These are phyloP conservation scores for Codiaeum variegatum DNA, from an alignment of 441 rosid species.

Conservation along the genomic window DNA sequence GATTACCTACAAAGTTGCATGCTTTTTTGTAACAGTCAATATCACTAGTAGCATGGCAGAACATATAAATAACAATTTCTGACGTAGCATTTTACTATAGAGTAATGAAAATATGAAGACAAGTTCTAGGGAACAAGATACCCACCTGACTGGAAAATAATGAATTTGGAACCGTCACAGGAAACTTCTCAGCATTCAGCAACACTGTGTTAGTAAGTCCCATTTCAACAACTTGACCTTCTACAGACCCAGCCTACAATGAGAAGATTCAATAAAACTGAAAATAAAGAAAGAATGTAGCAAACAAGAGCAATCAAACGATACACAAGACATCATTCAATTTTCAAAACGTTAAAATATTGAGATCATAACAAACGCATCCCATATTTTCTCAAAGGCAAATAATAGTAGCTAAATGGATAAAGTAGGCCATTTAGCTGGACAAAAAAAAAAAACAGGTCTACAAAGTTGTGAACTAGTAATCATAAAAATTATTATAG, in stretches of 20 bases:
- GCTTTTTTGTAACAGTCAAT: neutral
- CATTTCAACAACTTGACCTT: conserved; percentile 91
- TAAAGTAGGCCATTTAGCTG: neutral
- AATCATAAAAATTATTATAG: neutral
- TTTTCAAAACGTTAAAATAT: neutral
- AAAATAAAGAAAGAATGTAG: neutral
- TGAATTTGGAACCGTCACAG: conserved; percentile 84
- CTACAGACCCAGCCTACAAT: conserved; percentile 77
- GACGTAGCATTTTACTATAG: neutral
- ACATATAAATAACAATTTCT: neutral
- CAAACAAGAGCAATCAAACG: neutral
- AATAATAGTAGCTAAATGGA: neutral
- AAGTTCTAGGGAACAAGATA: neutral
- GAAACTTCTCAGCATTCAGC: conserved; percentile 73
- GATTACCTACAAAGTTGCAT: conserved; percentile 48
- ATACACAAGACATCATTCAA: neutral
- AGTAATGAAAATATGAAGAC: neutral
- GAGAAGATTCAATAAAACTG: conserved; percentile 6
- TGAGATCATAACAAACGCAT: conserved; percentile 3
- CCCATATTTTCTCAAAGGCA: neutral
- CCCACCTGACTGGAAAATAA: conserved; percentile 88
- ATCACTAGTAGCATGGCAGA: neutral
- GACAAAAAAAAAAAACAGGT: neutral
- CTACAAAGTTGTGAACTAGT: neutral
- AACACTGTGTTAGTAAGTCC: conserved; percentile 79